Percentiles rank a stretch among this genome's conserved stretches.
phyloP scores from a whole-genome alignment of 345 rosid species.

The Hibiscus syriacus region DNA sequence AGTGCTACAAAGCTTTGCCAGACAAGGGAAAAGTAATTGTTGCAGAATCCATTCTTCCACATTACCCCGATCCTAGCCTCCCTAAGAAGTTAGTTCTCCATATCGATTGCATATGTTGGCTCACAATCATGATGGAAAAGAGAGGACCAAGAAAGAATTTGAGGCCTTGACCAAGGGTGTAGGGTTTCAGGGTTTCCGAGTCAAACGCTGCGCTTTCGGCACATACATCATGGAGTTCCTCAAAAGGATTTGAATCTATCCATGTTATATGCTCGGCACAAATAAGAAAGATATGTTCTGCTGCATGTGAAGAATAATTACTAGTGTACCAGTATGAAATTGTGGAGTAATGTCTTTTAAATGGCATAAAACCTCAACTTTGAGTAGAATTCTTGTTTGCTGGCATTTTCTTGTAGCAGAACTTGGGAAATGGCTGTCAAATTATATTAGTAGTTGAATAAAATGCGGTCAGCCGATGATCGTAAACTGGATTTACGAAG shows the following conservation, averaged over 20 bases:
- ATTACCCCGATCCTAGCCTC: slow-evolving; percentile 63
- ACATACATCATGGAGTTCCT: no score
- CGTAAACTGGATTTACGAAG: no score
- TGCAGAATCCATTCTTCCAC: slow-evolving; percentile 69
- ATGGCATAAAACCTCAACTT: no score
- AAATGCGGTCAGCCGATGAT: no score
- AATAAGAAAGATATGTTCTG: no score
- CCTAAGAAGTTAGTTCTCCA: slow-evolving; percentile 57
- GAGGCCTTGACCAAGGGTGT: slow-evolving; percentile 82
- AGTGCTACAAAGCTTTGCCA: slow-evolving; percentile 70
- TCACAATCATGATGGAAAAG: slow-evolving; percentile 91
- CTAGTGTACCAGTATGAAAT: no score
- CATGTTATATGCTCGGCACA: not conserved
- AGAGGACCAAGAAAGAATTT: slow-evolving; percentile 75
- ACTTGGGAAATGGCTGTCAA: no score
- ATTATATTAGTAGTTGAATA: no score
- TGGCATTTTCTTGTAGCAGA: no score
- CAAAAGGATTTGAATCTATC: slow-evolving; percentile 32
- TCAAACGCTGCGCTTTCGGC: slow-evolving; percentile 49
- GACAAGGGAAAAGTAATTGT: slow-evolving; percentile 69
- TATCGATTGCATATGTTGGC: slow-evolving; percentile 85
- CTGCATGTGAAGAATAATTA: no score
- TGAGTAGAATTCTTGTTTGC: no score
- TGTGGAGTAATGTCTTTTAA: no score
- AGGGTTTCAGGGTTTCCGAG: slow-evolving; percentile 58